Evolutionary conservation across 2,329 filamentous ascomycete species (phyloP).

Genomic region (Diplocarpon mali): DNA sequence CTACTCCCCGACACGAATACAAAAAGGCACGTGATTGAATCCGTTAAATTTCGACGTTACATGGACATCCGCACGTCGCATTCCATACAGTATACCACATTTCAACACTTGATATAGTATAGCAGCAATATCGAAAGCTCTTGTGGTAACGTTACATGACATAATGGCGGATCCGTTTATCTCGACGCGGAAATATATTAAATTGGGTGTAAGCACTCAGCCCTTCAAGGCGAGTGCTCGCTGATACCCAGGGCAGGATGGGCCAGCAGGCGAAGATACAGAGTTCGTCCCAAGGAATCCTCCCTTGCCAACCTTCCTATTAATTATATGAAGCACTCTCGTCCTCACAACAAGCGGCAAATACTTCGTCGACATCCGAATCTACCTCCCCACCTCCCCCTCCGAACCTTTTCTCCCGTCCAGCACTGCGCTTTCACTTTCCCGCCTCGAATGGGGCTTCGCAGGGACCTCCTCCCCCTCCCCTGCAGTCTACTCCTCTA

Average conservation of each 20-base stretch:
- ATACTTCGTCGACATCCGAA: conserved; percentile 25
- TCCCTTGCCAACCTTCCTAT: background rate
- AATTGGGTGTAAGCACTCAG: conserved; percentile 20
- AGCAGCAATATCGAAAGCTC: background rate
- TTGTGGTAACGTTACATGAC: background rate
- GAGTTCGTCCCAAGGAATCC: conserved; percentile 7
- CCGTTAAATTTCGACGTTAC: too few relatives aligned
- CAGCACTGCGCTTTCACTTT: conserved; percentile 5
- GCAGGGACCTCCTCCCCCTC: conserved; percentile 12
- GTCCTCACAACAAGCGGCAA: conserved; percentile 24
- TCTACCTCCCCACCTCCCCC: conserved; percentile 11
- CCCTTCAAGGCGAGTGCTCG: background rate
- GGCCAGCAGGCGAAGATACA: conserved; percentile 16
- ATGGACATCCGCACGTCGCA: too few relatives aligned
- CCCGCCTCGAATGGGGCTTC: conserved; percentile 26
- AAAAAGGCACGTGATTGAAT: too few relatives aligned
- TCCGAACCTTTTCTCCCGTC: conserved; percentile 2
- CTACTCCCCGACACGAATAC: too few relatives aligned
- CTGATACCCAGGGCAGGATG: conserved; percentile 11
- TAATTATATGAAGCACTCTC: conserved; percentile 18
- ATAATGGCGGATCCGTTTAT: conserved; percentile 1
- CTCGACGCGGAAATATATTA: conserved; percentile 19
- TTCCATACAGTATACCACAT: too few relatives aligned
- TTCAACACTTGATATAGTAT: background rate
- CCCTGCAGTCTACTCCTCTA: conserved; percentile 7